Evolutionary conservation across 2,329 filamentous ascomycete genomes (phyloP).

Genomic region (Fusarium paranaense): DNA sequence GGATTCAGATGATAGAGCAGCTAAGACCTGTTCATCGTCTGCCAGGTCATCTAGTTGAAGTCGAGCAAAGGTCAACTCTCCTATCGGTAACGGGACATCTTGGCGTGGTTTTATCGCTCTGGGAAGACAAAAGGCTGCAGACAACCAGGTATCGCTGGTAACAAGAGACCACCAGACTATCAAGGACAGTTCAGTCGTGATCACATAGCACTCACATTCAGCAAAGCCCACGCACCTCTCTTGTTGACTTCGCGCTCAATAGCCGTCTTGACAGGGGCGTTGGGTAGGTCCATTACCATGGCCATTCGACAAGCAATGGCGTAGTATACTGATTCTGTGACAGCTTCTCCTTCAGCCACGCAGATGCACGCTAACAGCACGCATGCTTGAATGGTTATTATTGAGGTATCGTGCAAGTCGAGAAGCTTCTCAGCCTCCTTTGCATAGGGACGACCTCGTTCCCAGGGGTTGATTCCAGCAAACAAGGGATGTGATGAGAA

Average conservation of each 20-base stretch:
- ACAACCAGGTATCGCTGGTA: constrained; percentile 38
- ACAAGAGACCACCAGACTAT: constrained; percentile 40
- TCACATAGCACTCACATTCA: neutral
- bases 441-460: constrained; percentile 2
- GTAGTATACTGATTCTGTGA: constrained; percentile 54
- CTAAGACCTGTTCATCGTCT: neutral
- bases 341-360: constrained; percentile 50
- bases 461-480: neutral
- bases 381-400: constrained; percentile 50
- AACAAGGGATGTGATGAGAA: constrained; percentile 4
- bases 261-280: constrained; percentile 39
- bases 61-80: constrained; percentile 40
- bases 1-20: neutral
- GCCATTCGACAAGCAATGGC: constrained; percentile 52
- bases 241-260: constrained; percentile 53
- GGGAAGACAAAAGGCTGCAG: constrained; percentile 35
- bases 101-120: constrained; percentile 12
- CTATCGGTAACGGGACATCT: constrained; percentile 49
- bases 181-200: neutral
- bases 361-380: constrained; percentile 51
- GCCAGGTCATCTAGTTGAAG: neutral
- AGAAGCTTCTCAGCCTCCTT: constrained; percentile 8
- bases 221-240: constrained; percentile 32
- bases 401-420: constrained; percentile 4
- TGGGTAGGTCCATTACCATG: constrained; percentile 50